These are phyloP conservation scores for Cyphellophora europaea DNA, from an alignment of 2,329 filamentous ascomycete species.

Conservation along the genomic window DNA sequence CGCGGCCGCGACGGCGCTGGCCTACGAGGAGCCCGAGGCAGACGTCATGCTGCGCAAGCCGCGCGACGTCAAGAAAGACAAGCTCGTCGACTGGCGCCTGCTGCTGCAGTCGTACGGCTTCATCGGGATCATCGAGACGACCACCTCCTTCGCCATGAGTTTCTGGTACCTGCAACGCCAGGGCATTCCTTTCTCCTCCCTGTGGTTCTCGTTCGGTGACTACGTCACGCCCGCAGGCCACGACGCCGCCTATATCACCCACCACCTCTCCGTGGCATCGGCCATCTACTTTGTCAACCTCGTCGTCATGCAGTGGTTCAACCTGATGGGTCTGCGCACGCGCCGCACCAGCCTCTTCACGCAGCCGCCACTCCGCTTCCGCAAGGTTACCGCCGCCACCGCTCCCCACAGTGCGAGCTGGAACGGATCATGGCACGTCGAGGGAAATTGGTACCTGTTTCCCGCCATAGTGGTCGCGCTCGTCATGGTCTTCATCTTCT, in stretches of 20 bases:
- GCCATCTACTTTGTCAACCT: constrained; percentile 74
- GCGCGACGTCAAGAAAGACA: constrained; percentile 58
- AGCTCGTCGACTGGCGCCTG: constrained; percentile 64
- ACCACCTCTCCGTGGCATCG: constrained; percentile 53
- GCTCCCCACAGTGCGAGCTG: neutral
- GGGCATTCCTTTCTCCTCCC: constrained; percentile 54
- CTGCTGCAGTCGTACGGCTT: constrained; percentile 65
- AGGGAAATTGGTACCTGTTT: constrained; percentile 62
- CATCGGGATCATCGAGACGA: constrained; percentile 55
- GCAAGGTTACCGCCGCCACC: neutral
- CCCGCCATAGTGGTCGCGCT: constrained; percentile 62
- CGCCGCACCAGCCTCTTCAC: constrained; percentile 59
- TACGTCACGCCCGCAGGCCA: constrained; percentile 21
- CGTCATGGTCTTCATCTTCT: constrained; percentile 57
- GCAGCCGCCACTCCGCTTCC: constrained; percentile 56
- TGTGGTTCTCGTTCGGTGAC: constrained; percentile 61
- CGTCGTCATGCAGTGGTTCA: constrained; percentile 70
- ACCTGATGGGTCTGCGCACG: constrained; percentile 60
- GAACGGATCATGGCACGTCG: constrained; percentile 23
- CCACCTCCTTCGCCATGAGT: constrained; percentile 53
- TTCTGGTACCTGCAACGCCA: constrained; percentile 54
- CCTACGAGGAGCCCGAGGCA: constrained; percentile 68
- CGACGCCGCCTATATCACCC: constrained; percentile 44
- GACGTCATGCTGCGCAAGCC: constrained; percentile 63
- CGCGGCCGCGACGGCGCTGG: constrained; percentile 60